Evolutionary conservation across 768 basidiomycete species (phyloP).

Genomic region (Boletus patriciae): DNA sequence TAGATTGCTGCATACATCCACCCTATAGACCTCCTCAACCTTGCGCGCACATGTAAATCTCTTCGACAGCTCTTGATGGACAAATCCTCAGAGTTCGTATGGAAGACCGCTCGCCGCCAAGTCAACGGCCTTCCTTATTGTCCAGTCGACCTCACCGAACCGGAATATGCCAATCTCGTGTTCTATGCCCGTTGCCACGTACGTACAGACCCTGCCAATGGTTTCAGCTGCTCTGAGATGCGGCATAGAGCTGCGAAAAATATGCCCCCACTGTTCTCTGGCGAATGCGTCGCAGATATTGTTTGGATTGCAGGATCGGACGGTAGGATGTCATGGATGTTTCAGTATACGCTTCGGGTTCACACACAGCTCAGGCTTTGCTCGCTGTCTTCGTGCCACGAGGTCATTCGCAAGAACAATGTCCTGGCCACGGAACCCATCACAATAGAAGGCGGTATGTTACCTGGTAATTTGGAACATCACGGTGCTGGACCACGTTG

Average conservation of each 20-base stretch:
- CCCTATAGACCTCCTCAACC: neutral
- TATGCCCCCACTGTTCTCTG: neutral
- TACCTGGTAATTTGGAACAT: neutral
- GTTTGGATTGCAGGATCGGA: neutral
- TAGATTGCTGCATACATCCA: neutral
- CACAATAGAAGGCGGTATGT: neutral
- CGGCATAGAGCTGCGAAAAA: neutral
- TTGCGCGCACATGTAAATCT: neutral
- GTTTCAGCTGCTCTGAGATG: neutral
- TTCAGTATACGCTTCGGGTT: neutral
- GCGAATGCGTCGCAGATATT: neutral
- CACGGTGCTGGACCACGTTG: neutral
- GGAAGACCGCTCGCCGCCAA: neutral
- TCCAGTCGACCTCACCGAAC: constrained; percentile 2
- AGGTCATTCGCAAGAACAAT: neutral
- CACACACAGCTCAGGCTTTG: neutral
- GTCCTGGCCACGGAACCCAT: neutral
- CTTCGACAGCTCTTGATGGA: neutral
- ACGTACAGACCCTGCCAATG: neutral
- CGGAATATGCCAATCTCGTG: neutral
- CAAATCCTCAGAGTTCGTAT: neutral
- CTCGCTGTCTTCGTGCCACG: too few species aligned
- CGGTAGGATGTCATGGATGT: neutral
- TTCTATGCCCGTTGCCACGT: neutral
- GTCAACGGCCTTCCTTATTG: neutral